Base-by-base conservation (phyloP, 495 filamentous ascomycete genomes). In the Penicillium atrosanguineum region DNA sequence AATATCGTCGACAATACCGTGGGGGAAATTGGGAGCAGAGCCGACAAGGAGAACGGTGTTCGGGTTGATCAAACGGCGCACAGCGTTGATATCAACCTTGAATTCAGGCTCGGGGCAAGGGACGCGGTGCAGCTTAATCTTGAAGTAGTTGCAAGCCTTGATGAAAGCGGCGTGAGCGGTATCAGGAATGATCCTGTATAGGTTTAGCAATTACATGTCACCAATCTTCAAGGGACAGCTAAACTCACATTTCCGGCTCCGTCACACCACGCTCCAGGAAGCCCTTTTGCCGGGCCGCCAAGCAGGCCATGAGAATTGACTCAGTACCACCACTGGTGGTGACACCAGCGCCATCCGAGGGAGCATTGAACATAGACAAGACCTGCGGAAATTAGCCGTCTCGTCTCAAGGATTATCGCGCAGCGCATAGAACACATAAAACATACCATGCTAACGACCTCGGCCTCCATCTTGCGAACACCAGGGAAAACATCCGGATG, bases 401-500 rank as follows among this genome's bases (percentile, higher is more conserved):
- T 6, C 31, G 11, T 19, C 38, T 29, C 11, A 51, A 18, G 11
- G 2, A 1, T 4, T 4, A 1, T 34, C 4, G 6, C 5, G 44
- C 40, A 42, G 26, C 44, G 41, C 16, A 31, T 42, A 12, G 20
- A 61, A 29, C 2, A 16, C 23, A 9, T 8, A 23, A 3, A 18
- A 15, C 65, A 56, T 71, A 85, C 90, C 94, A 99, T 99, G 50
- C 91, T 86, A 38, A 99, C 94, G 64, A 97, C 79, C 76, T 99
- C 94, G 26, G 94, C 93, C 74, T 99, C 94, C 94, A 99, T 99
- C 78, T 99, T 99, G 60, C 94, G 78, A 26, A 99, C 91, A 34
- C 92, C 94, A 39, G 94, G 94, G 74, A 99, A 99, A 36, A 97
- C 91, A 75, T 99, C 94, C 29, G 94, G 94, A 73, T 99, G 94